Evolutionary conservation across 768 basidiomycete genomes (phyloP).

Genomic region (Collybiopsis luxurians): DNA sequence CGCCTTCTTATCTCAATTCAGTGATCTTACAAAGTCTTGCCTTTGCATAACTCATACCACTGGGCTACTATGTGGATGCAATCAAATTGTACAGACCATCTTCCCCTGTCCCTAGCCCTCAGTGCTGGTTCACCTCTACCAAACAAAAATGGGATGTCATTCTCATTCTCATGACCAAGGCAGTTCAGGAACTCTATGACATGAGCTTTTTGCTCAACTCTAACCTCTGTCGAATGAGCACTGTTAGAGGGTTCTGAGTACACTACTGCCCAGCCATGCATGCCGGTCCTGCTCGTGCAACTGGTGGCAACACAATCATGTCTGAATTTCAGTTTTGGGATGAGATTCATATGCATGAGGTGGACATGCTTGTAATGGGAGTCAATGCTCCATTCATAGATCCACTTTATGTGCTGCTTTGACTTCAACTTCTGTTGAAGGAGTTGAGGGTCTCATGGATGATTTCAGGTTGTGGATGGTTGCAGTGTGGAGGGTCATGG

Average conservation of each 20-base stretch:
- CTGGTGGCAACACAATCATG: constrained; percentile 21
- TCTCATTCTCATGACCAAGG: constrained; percentile 38
- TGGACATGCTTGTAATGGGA: constrained; percentile 16
- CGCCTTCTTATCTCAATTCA: constrained; percentile 47
- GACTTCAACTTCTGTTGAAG: constrained; percentile 3
- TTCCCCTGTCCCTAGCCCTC: background rate
- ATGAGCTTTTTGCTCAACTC: constrained; percentile 63
- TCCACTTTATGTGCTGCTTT: constrained; percentile 2
- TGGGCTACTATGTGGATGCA: constrained; percentile 67
- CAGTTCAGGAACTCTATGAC: constrained; percentile 50
- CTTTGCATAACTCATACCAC: constrained; percentile 73
- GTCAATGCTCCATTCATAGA: constrained; percentile 15
- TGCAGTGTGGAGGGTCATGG: no score
- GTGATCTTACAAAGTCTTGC: constrained; percentile 73
- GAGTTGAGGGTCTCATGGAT: no score
- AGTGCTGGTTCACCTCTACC: constrained; percentile 26
- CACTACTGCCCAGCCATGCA: constrained; percentile 6
- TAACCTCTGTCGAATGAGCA: constrained; percentile 62
- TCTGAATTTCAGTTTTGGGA: constrained; percentile 66
- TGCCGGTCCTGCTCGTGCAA: no score
- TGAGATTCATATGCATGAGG: constrained; percentile 23
- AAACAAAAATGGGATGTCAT: no score
- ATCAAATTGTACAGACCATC: constrained; percentile 73
- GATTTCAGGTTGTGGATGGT: no score
- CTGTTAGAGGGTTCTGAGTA: constrained; percentile 42